A percentile compares a stretch with the other conserved stretches of the same genome.
phyloP scores from a whole-genome alignment of 2,329 filamentous ascomycete genomes.

The Colletotrichum liaoningense region DNA sequence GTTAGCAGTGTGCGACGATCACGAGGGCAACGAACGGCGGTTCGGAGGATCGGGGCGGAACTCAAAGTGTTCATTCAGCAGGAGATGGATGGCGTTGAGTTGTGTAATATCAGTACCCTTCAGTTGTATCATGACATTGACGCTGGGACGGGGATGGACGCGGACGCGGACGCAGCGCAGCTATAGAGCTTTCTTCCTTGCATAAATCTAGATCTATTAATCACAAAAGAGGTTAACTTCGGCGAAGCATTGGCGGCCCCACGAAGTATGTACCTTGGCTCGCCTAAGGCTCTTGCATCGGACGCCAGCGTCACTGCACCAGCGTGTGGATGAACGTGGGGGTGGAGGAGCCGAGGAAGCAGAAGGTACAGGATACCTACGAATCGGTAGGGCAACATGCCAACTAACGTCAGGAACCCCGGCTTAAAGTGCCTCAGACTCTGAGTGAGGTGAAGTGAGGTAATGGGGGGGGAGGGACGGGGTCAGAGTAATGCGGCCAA shows the following conservation, averaged over 20 bases:
- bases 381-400: neutral
- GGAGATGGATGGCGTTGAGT: slow-evolving; percentile 19
- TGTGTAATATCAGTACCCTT: slow-evolving; percentile 33
- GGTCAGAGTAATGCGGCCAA: neutral
- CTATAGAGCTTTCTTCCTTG: slow-evolving; percentile 29
- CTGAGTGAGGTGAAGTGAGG: too few relatives aligned
- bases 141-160: slow-evolving; percentile 3
- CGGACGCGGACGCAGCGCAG: slow-evolving; percentile 6
- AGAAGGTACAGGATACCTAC: neutral
- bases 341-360: neutral
- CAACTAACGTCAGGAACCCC: neutral
- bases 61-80: neutral
- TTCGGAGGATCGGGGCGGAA: neutral
- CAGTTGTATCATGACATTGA: slow-evolving; percentile 30
- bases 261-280: neutral
- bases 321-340: neutral
- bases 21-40: neutral
- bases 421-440: neutral
- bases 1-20: slow-evolving; percentile 44
- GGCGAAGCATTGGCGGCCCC: slow-evolving; percentile 7
- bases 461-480: neutral
- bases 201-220: slow-evolving; percentile 34
- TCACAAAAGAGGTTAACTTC: slow-evolving; percentile 28
- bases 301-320: too few relatives aligned
- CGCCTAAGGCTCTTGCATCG: too few relatives aligned